A percentile compares a stretch with the other conserved stretches of the same genome.
Conservation (phyloP, 345 rosid genomes). For the Populus euphratica region DNA sequence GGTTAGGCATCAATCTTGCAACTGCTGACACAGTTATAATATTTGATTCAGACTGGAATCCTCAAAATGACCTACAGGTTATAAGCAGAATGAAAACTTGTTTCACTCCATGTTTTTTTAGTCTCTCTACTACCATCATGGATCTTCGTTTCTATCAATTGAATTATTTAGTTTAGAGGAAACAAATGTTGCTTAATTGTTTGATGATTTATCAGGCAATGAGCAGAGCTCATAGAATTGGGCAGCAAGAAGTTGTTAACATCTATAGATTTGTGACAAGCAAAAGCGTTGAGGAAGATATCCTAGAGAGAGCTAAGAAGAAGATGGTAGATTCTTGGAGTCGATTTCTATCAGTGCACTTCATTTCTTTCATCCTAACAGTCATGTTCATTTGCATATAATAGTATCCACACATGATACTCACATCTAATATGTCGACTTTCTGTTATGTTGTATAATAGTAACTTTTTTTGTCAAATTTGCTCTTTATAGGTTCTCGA, state of each 20-base stretch:
- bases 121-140: neutral
- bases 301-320: conserved; percentile 95
- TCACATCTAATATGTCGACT: neutral
- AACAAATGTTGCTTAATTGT: neutral
- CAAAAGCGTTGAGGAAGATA: conserved; percentile 99
- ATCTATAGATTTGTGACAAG: conserved; percentile 98
- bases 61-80: conserved; percentile 98
- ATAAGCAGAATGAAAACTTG: neutral
- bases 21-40: conserved; percentile 98
- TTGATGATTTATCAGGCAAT: conserved; percentile 63
- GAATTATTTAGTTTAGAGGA: neutral
- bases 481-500: conserved; percentile 76
- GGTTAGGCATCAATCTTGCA: conserved; percentile 97
- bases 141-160: neutral
- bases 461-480: conserved; percentile 2
- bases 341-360: conserved; percentile 3
- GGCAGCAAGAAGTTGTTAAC: conserved; percentile 97
- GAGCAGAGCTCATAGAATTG: conserved; percentile 99
- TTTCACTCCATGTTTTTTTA: neutral
- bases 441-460: neutral
- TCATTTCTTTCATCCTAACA: neutral
- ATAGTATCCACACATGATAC: neutral
- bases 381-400: neutral
- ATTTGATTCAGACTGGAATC: conserved; percentile 99
- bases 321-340: conserved; percentile 64